Evolutionary conservation across 1,284 basidiomycete genomes (phyloP), one percentile per base, ranked within the genome.

Genomic region (Ustilago sp.): DNA sequence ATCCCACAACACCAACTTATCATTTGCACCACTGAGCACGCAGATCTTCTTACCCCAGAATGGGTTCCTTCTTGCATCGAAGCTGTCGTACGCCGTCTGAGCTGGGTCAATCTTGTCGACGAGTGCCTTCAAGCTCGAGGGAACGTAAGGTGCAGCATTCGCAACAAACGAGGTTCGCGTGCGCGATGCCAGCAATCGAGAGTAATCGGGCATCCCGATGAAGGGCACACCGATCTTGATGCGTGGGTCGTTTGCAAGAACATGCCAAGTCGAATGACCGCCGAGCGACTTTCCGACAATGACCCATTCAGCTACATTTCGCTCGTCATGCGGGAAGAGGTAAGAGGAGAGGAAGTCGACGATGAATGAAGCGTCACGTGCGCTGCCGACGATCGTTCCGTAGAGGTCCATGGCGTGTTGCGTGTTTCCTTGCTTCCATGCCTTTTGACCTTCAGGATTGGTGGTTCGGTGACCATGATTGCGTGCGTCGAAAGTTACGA

Each of bases 331-430:
- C 0, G 93, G 93, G 83, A 92, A 96, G 28, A 96, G 86, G 85
- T 92, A 93, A 1, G 91, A 84, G 0, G 92, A 90, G 3, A 96
- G 88, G 82, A 93, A 92, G 83, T 94, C 92, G 71, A 95, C 91
- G 65, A 96, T 85, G 86, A 92, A 91, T 0, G 91, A 91, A 8
- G 93, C 89, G 81, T 96, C 94, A 53, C 89, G 88, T 3, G 91
- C 90, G 0, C 92, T 92, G 4, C 94, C 94, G 15, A 80, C 81
- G 41, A 83, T 80, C 76, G 87, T 86, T 2, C 84, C 80, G 62
- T 86, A 82, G 63, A 87, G 82, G 60, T 87, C 87, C 45, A 83
- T 73, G 35, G 77, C 84, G 63, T 85, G 84, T 8, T 55, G 66
- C 4, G 68, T 28, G 71, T 80, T 80, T 65, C 83, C 85, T 52